Percentiles rank a stretch among this genome's conserved stretches.
These are phyloP conservation scores for Colletotrichum musicola DNA, from an alignment of 2,329 filamentous ascomycete genomes.

Conservation along the genomic window DNA sequence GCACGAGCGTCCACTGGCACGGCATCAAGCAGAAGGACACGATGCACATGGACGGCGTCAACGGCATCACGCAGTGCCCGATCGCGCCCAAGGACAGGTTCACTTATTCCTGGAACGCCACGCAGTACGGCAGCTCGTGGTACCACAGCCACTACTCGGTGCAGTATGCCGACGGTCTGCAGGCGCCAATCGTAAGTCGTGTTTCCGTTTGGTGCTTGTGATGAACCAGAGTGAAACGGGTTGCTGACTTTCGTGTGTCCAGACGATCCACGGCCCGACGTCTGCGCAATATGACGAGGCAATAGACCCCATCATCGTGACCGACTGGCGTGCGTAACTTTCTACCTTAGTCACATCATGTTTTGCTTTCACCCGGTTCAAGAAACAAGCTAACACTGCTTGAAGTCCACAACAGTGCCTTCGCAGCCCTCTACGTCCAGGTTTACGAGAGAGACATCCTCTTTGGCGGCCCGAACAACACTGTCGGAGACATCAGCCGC, in stretches of 20 bases:
- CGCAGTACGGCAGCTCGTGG: conserved; percentile 54
- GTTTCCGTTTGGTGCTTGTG: neutral
- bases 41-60: conserved; percentile 45
- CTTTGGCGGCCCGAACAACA: neutral
- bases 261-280: conserved; percentile 40
- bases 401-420: conserved; percentile 16
- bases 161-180: conserved; percentile 63
- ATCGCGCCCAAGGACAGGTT: conserved; percentile 60
- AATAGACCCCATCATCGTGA: conserved; percentile 36
- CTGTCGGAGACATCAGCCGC: neutral
- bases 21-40: conserved; percentile 59
- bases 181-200: conserved; percentile 62
- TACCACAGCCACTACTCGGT: conserved; percentile 57
- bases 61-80: conserved; percentile 62
- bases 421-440: neutral
- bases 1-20: conserved; percentile 68
- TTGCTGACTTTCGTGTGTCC: neutral
- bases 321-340: conserved; percentile 37
- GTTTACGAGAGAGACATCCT: neutral
- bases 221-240: too few species aligned
- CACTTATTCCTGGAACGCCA: conserved; percentile 47
- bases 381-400: neutral
- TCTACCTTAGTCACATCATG: neutral
- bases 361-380: neutral
- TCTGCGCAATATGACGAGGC: conserved; percentile 37